Conservation (phyloP, 441 rosid genomes). For the Pelargonium fulgidum region DNA sequence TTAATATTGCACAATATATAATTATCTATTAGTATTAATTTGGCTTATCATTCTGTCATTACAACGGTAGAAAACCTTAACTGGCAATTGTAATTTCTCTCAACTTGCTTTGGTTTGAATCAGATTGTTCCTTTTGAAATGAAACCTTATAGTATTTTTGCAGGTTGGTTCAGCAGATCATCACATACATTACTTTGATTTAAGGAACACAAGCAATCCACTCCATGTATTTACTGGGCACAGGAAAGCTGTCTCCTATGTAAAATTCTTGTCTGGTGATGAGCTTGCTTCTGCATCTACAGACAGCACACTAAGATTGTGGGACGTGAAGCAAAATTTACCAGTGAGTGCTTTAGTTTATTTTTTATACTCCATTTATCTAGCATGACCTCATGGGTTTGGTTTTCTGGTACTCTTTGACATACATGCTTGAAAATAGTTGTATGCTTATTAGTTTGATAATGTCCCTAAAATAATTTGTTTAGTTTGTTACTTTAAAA, state of each 20-base stretch:
- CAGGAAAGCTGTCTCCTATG: conserved; percentile 91
- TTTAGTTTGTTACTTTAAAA: neutral
- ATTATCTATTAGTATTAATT: too few species aligned
- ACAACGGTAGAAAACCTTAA: too few species aligned
- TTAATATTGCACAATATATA: too few species aligned
- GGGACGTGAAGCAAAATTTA: conserved; percentile 89
- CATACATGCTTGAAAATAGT: neutral
- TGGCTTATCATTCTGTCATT: too few species aligned
- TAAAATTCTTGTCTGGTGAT: conserved; percentile 79
- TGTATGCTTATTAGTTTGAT: neutral
- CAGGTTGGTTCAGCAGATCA: conserved; percentile 99
- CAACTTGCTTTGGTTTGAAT: neutral
- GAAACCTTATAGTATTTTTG: conserved; percentile 21
- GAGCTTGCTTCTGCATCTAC: conserved; percentile 99
- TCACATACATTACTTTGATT: conserved; percentile 85
- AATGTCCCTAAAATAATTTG: too few species aligned
- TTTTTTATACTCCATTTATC: conserved; percentile 6
- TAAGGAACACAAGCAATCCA: conserved; percentile 80
- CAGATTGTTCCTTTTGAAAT: conserved; percentile 10
- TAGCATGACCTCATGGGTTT: neutral
- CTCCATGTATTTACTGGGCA: conserved; percentile 93
- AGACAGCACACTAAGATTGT: conserved; percentile 85
- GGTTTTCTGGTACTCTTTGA: conserved; percentile 5
- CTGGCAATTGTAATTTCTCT: neutral
- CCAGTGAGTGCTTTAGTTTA: conserved; percentile 48